Evolutionary conservation across 2,329 filamentous ascomycete species (phyloP).

Genomic region (Cercospora sesami): DNA sequence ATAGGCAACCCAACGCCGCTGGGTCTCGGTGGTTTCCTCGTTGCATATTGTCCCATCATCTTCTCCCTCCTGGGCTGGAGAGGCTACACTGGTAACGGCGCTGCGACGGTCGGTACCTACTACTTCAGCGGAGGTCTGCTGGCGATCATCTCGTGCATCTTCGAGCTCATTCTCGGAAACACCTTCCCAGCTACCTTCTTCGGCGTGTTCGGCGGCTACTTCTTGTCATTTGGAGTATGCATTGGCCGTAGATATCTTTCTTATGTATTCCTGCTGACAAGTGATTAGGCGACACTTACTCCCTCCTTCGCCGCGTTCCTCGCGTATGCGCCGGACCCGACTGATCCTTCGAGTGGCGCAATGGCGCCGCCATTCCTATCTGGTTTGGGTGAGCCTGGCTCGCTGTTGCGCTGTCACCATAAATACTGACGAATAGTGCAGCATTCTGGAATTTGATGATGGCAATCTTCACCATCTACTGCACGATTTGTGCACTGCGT

Average conservation of each 20-base stretch:
- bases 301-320: conserved; percentile 24
- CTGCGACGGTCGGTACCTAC: conserved; percentile 35
- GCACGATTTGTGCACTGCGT: conserved; percentile 24
- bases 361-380: conserved; percentile 21
- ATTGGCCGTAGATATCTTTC: background rate
- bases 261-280: background rate
- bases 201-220: conserved; percentile 31
- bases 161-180: conserved; percentile 42
- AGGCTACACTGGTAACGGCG: conserved; percentile 22
- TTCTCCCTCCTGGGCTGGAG: conserved; percentile 29
- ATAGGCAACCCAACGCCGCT: conserved; percentile 21
- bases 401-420: background rate
- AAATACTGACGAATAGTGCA: background rate
- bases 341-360: conserved; percentile 10
- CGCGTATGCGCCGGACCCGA: conserved; percentile 22
- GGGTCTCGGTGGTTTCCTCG: conserved; percentile 28
- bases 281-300: conserved; percentile 17
- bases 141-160: conserved; percentile 36
- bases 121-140: conserved; percentile 41
- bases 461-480: conserved; percentile 27
- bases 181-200: conserved; percentile 33
- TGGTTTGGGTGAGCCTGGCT: conserved; percentile 17
- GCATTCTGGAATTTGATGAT: conserved; percentile 29
- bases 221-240: conserved; percentile 17
- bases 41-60: conserved; percentile 24